Base-by-base conservation (phyloP, 352 stramenopile genomes). In the Phytophthora sp. region DNA sequence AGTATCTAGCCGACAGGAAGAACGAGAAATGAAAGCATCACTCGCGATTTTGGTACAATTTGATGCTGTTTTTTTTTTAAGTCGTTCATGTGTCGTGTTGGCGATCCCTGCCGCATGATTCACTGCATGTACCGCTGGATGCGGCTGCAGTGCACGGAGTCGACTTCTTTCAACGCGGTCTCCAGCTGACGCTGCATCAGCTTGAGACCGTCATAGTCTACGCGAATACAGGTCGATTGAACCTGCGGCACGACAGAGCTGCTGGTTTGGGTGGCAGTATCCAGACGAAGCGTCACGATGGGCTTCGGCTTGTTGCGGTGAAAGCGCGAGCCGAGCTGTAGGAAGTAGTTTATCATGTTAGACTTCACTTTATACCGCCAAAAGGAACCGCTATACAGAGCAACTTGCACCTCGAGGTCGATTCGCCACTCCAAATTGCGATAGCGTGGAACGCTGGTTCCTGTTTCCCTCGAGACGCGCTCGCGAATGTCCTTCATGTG, bases 81-180 rank as follows among this genome's bases (percentile, higher is more conserved):
- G 20, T 36, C 47, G 39, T 18, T 27, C 7, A 12, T 9, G 7
- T 41, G n/a, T 44, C 30, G 12, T 21, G 9, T 33, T 45, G 20
- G 49, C 20, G 13, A n/a, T 39, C 30, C 18, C 15, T 49, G 35
- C n/a, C 3, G n/a, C 24, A n/a, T 21, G 26, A n/a, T 1, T 79
- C 55, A 90, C 47, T 79, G 73, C 63, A 94, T 77, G 60, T 93
- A 93, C 5, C 85, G 76, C 62, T 90, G 83, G 57, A 95, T 91
- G 36, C 86, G 86, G 27, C 74, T 82, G 46, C 74, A 77, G 39
- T 92, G 84, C 36, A 89, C 75, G 4, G 84, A 89, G 33, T 92
- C 80, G 4, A 76, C 79, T 68, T 91, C 82, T 50, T 84, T 82
- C 7, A 95, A 72, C 39, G 86, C 86, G 0, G 64, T 73, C 53